Percentiles rank a stretch among this genome's conserved stretches.
phyloP scores from a whole-genome alignment of 2,329 filamentous ascomycete species.

The Fusarium palustre region DNA sequence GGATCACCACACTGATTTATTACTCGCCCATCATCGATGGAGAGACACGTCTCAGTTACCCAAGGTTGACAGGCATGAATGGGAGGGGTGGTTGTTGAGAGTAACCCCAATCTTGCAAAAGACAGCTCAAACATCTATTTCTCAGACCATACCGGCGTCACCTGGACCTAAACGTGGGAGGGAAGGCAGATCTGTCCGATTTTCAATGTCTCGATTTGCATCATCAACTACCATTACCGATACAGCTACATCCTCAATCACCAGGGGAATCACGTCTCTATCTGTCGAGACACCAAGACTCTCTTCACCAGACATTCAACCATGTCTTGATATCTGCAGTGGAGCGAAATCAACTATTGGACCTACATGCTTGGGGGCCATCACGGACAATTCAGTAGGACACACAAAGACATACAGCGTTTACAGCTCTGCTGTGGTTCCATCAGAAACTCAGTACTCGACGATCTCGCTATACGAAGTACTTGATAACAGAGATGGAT shows the following conservation, averaged over 20 bases:
- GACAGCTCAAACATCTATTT: too few relatives aligned
- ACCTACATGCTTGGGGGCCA: not conserved
- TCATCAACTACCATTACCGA: not conserved
- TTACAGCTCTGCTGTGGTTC: not conserved
- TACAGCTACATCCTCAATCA: not conserved
- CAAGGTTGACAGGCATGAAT: not conserved
- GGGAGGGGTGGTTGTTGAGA: not conserved
- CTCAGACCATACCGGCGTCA: too few relatives aligned
- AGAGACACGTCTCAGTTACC: too few relatives aligned
- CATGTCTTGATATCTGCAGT: not conserved
- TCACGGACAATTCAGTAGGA: not conserved
- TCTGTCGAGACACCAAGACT: fast-evolving
- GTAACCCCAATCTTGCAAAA: not conserved
- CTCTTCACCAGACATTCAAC: fast-evolving
- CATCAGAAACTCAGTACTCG: not conserved
- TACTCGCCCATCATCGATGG: not conserved
- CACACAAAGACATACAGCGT: not conserved
- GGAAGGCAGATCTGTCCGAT: not conserved
- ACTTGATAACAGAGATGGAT: not conserved
- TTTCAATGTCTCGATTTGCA: not conserved
- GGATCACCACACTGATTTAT: not conserved
- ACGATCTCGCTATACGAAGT: not conserved
- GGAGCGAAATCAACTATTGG: not conserved
- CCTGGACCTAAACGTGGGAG: not conserved
- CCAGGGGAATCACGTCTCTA: fast-evolving